These are phyloP conservation scores for Tuber melanosporum DNA, from an alignment of 495 filamentous ascomycete genomes.

Conservation along the genomic window DNA sequence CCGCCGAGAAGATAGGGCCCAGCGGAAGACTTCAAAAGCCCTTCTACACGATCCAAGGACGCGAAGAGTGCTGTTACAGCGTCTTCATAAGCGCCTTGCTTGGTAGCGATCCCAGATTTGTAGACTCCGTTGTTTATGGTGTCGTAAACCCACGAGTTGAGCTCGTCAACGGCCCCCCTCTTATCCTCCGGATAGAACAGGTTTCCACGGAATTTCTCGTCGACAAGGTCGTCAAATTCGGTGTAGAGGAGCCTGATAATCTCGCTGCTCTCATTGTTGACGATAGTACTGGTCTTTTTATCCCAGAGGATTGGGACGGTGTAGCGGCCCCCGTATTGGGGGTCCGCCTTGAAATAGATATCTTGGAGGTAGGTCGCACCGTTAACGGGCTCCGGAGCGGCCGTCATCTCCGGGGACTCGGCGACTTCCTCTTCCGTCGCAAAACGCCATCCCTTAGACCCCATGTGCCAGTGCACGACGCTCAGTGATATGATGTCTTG, in stretches of 20 bases:
- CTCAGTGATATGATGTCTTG: conserved; percentile 65
- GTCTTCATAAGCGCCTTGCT: conserved; percentile 70
- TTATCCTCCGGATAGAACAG: conserved; percentile 60
- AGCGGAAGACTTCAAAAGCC: conserved; percentile 52
- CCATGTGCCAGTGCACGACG: conserved; percentile 61
- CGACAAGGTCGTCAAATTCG: conserved; percentile 67
- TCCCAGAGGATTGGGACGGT: conserved; percentile 79
- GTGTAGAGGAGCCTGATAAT: conserved; percentile 65
- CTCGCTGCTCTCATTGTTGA: conserved; percentile 80
- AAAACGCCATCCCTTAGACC: conserved; percentile 71
- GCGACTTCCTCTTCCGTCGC: conserved; percentile 53
- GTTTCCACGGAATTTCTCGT: conserved; percentile 53
- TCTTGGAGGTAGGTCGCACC: conserved; percentile 59
- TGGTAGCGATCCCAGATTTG: conserved; percentile 51
- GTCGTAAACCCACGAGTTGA: conserved; percentile 78
- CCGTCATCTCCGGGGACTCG: conserved; percentile 51
- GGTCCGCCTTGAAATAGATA: conserved; percentile 64
- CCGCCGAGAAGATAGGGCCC: conserved; percentile 65
- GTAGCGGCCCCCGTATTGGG: conserved; percentile 64
- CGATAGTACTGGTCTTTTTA: conserved; percentile 62
- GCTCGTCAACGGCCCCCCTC: conserved; percentile 58
- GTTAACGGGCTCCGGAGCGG: conserved; percentile 58
- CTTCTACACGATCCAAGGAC: conserved; percentile 64
- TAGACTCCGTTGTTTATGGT: conserved; percentile 86
- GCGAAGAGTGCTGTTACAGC: conserved; percentile 62